Conservation (phyloP, 306 rosid genomes). For the Fagus crenata region DNA sequence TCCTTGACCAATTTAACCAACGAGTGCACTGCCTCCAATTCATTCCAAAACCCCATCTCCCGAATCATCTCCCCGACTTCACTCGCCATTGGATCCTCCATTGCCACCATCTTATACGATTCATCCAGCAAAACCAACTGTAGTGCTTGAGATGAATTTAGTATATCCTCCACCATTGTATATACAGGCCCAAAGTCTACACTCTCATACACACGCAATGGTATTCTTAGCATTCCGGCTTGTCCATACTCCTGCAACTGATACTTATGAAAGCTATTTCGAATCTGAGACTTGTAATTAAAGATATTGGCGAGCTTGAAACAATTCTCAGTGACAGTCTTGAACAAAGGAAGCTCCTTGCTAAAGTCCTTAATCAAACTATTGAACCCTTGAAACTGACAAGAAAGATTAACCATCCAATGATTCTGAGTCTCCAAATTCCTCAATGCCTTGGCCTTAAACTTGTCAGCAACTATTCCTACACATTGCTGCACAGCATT, state of each 20-base stretch:
- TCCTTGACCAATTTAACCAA: slow-evolving; percentile 68
- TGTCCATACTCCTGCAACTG: slow-evolving; percentile 75
- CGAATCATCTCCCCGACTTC: slow-evolving; percentile 68
- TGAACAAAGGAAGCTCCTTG: slow-evolving; percentile 70
- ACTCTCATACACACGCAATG: slow-evolving; percentile 33
- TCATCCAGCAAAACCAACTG: slow-evolving; percentile 62
- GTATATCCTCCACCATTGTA: slow-evolving; percentile 59
- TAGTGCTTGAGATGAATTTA: slow-evolving; percentile 55
- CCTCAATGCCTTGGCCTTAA: slow-evolving; percentile 73
- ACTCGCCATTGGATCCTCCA: slow-evolving; percentile 63
- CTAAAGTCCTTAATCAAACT: slow-evolving; percentile 68
- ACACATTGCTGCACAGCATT: slow-evolving; percentile 71
- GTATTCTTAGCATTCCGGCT: slow-evolving; percentile 59
- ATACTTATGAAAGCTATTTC: slow-evolving; percentile 67
- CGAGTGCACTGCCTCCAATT: slow-evolving; percentile 57
- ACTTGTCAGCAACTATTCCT: slow-evolving; percentile 90
- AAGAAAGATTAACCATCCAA: slow-evolving; percentile 94
- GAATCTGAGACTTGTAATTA: slow-evolving; percentile 61
- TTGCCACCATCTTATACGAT: slow-evolving; percentile 48
- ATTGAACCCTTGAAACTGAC: slow-evolving; percentile 76
- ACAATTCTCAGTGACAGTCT: slow-evolving; percentile 52
- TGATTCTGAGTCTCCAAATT: slow-evolving; percentile 77
- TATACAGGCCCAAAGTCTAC: slow-evolving; percentile 43
- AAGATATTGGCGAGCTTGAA: slow-evolving; percentile 70
- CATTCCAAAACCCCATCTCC: slow-evolving; percentile 73